phyloP scores from a whole-genome alignment of 2,329 filamentous ascomycete species.

The Ascochyta pisi region DNA sequence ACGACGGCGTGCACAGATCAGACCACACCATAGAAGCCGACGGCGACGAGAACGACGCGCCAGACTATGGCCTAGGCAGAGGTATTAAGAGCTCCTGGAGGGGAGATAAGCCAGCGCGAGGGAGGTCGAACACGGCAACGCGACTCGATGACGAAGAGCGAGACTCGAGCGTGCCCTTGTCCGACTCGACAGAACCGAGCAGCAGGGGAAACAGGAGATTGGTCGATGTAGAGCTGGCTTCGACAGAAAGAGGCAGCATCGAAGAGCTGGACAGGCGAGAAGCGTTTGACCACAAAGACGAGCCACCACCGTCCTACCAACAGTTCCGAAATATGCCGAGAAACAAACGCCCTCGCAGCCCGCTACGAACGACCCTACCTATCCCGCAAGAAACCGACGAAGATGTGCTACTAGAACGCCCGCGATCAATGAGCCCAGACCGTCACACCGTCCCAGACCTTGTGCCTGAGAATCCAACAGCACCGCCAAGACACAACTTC shows the following conservation, averaged over 20 bases:
- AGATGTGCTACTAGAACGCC: constrained; percentile 54
- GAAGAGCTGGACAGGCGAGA: constrained; percentile 48
- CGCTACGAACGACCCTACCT: constrained; percentile 48
- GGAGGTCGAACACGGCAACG: constrained; percentile 47
- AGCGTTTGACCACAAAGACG: constrained; percentile 53
- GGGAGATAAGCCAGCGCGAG: constrained; percentile 54
- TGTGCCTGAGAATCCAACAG: constrained; percentile 57
- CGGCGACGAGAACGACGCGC: constrained; percentile 48
- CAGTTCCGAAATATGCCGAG: constrained; percentile 59
- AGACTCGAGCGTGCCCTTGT: constrained; percentile 51
- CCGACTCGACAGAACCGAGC: constrained; percentile 52
- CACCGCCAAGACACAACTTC: constrained; percentile 71
- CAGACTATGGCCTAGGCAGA: constrained; percentile 52
- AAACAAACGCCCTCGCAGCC: constrained; percentile 50
- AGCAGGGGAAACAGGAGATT: constrained; percentile 70
- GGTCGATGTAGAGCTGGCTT: constrained; percentile 86
- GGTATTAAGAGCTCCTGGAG: constrained; percentile 66
- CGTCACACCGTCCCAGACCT: constrained; percentile 63
- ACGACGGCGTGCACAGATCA: constrained; percentile 60
- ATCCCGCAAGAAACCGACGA: constrained; percentile 61
- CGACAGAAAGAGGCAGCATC: constrained; percentile 58
- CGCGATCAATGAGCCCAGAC: constrained; percentile 56
- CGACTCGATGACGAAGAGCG: constrained; percentile 46
- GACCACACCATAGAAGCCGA: constrained; percentile 61
- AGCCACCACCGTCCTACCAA: constrained; percentile 64